Base-by-base conservation (phyloP, 2,329 filamentous ascomycete species). In the Aureobasidium lini region DNA sequence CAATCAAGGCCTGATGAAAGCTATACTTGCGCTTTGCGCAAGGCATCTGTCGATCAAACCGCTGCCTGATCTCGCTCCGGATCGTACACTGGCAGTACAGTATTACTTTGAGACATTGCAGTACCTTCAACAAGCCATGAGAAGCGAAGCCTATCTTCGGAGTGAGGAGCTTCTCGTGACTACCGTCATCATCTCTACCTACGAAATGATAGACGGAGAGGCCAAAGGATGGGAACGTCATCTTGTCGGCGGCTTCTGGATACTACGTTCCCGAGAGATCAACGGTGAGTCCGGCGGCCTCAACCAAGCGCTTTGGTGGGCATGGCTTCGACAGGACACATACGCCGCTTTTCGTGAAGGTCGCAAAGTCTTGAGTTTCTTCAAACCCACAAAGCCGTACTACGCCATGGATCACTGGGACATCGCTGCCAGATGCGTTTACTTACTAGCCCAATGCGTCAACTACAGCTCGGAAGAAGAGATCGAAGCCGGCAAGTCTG, bases 91-190 rank as follows among this genome's bases (percentile, higher is more conserved):
- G 31, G 65, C 65, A 28, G 65, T 68, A 34, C 78, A 77, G 57
- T 85, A 84, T 61, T 86, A 85, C 65, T 81, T 83, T 64, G 80
- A 84, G 64, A 83, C 81, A 0, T 71, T 85, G 0, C 80, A 82
- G 52, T 85, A 84, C 60, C 71, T 85, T 0, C 80, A 81, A 43
- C 77, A 79, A 34, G 81, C 81, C 1, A 77, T 85, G 66, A 75
- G 79, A 15, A 81, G 82, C 62, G 72, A 77, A 1, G 77, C 75
- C 0, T 85, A 84, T 64, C 78, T 78, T 1, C 76, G 75, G 29
- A 83, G 79, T 28, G 75, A 76, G 18, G 82, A 85, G 63, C 72
- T 86, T 0, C 73, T 84, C 34, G 78, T 79, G 0, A 85, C 81
- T 0, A 78, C 81, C 0, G 71, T 85, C 0, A 75, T 84, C n/a